Evolutionary conservation across 352 stramenopile genomes (phyloP), one percentile per base, ranked within the genome.

Genomic region (Stramenopiles sp.): DNA sequence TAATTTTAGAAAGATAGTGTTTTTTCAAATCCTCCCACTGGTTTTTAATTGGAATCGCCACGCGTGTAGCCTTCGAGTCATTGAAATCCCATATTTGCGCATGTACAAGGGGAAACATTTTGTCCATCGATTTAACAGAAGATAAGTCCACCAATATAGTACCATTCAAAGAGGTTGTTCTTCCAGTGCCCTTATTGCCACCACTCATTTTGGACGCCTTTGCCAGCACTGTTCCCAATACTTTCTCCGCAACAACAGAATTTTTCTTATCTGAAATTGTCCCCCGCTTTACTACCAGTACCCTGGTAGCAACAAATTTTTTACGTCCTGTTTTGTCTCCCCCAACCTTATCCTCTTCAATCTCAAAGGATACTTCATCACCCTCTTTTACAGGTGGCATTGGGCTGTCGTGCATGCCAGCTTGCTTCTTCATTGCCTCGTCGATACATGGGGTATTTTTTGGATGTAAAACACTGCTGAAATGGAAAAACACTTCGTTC

Each of bases 281-380:
- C 4, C 71, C 71, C 4, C 31, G 30, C 4, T 31, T 4, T 8
- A 78, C 1, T 14, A 78, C 14, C 1, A 14, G 30, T 14, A 78
- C 71, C 8, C 71, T 4, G 4, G 71, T 78, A 33, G 71, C 71
- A 78, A 78, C 31, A 14, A 14, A 4, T 8, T 33, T 31, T 33
- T 78, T 78, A 14, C 14, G 30, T 31, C 71, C 71, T 78, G 4
- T 14, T 33, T 78, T 78, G 22, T 78, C 71, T 8, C 31, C 31
- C 4, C 8, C 30, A 4, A 4, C 4, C 22, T 31, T 4, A 78
- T 78, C 71, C 1, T 78, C 71, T 14, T 78, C 71, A 31, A 78
- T 33, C 1, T 78, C 71, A 33, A 78, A 78, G 8, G 71, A 78
- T 33, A 78, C 31, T 8, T 78, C 71, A 33, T 78, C 30, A 78